Percentiles rank a stretch among this genome's conserved stretches.
Conservation (phyloP, 2,329 filamentous ascomycete species). For the Pseudogymnoascus sp. region DNA sequence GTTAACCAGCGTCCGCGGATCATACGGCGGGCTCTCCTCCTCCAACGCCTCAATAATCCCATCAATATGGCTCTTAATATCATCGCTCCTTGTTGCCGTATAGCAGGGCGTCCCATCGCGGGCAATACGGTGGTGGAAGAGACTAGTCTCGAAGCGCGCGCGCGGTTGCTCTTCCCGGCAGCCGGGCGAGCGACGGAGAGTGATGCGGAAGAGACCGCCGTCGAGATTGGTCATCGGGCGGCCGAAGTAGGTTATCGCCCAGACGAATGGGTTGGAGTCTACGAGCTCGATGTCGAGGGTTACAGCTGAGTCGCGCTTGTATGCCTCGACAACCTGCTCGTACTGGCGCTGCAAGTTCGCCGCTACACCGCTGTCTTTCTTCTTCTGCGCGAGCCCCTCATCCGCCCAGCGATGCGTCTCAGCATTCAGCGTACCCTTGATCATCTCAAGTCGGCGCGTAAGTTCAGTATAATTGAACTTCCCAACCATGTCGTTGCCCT, state of each 20-base stretch:
- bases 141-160: slow-evolving; percentile 68
- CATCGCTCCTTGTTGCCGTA: slow-evolving; percentile 62
- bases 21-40: slow-evolving; percentile 80
- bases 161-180: slow-evolving; percentile 88
- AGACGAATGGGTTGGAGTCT: slow-evolving; percentile 80
- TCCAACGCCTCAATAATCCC: slow-evolving; percentile 77
- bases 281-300: slow-evolving; percentile 72
- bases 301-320: slow-evolving; percentile 62
- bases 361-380: slow-evolving; percentile 66
- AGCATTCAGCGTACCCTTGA: slow-evolving; percentile 64
- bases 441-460: slow-evolving; percentile 57
- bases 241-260: slow-evolving; percentile 84
- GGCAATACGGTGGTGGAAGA: slow-evolving; percentile 86
- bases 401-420: slow-evolving; percentile 67
- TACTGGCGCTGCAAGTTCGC: slow-evolving; percentile 79
- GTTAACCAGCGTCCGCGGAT: slow-evolving; percentile 81
- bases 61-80: slow-evolving; percentile 76
- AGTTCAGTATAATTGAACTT: slow-evolving; percentile 75
- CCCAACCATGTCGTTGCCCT: slow-evolving; percentile 76
- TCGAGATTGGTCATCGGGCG: slow-evolving; percentile 89
- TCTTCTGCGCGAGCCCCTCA: slow-evolving; percentile 57
- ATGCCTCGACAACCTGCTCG: slow-evolving; percentile 70
- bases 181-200: slow-evolving; percentile 69
- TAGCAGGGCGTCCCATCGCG: slow-evolving; percentile 79
- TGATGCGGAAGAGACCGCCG: slow-evolving; percentile 80